Conservation (phyloP, 106 monocot genomes). For the Allium cepa region DNA sequence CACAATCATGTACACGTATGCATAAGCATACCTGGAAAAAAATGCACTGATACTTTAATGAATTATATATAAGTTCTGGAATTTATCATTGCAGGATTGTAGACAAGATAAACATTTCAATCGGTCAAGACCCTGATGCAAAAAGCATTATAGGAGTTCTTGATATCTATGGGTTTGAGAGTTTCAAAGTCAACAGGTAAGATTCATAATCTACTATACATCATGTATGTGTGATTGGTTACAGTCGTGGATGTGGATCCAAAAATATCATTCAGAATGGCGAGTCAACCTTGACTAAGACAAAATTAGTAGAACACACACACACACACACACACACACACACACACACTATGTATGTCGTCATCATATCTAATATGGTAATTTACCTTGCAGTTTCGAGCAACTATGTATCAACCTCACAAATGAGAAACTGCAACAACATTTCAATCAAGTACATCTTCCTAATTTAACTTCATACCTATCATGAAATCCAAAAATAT, state of each 20-base stretch:
- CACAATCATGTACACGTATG: no score
- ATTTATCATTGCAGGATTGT: conserved; percentile 58
- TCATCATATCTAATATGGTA: background rate
- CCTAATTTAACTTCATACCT: background rate
- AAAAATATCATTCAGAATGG: no score
- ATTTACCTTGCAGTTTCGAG: conserved; percentile 61
- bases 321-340: no score
- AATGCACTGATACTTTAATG: no score
- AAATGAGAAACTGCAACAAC: conserved; percentile 95
- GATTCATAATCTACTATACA: background rate
- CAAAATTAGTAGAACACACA: no score
- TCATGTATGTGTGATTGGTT: no score
- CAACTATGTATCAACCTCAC: conserved; percentile 91
- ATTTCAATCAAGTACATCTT: conserved; percentile 82
- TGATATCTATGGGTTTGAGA: conserved; percentile 98
- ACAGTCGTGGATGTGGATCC: no score
- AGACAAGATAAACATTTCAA: conserved; percentile 91
- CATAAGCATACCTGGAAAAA: no score
- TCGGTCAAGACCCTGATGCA: conserved; percentile 85
- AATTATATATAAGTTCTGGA: background rate
- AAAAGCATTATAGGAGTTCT: conserved; percentile 84
- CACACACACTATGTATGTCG: no score
- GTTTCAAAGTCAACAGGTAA: conserved; percentile 94
- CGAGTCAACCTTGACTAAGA: no score
- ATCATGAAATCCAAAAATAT: no score